Evolutionary conservation across 2,329 filamentous ascomycete species (phyloP), one percentile per base, ranked within the genome.

Genomic region (Corniculantispora saksenae): DNA sequence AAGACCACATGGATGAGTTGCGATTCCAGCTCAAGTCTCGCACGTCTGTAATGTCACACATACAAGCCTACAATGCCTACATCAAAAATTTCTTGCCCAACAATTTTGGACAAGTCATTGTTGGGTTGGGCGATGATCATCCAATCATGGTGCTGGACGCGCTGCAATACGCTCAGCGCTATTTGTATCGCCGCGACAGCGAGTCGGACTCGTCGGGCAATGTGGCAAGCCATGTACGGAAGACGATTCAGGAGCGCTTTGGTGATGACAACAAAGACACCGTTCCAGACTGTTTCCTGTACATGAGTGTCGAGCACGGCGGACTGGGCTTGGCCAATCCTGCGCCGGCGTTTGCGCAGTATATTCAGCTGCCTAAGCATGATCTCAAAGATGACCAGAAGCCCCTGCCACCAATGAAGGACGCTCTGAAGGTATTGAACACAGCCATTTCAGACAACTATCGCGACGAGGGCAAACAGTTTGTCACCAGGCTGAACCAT

Each of bases 61-160:
- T 88, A 3, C 82, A 87, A 68, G 84, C 84, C 0, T 88, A 85
- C 80, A 88, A 88, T 69, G 82, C 79, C 47, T 88, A 87, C 70
- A 81, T 84, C 35, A 79, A 78, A 9, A 79, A 81, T 1, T 88
- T 88, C 73, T 87, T 88, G 70, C 76, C 77, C 60, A 83, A 82
- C 68, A 87, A 87, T 69, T 87, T 88, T 66, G 85, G 82, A 9
- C 81, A 81, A 62, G 81, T 84, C 3, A 82, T 84, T 17, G 79
- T 82, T 6, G 64, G 59, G 8, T 50, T 66, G 12, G 64, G 64
- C 29, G 64, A 66, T 10, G 47, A 43, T 9, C 64, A 66, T n/a
- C 51, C 60, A 3, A 19, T 48, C 45, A 55, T 50, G 60, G 55
- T 66, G 9, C 25, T 66, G 23, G 60, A 66, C n/a, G 55, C 64